Evolutionary conservation across 306 rosid genomes (phyloP), one percentile per base, ranked within the genome.

Genomic region (Lathyrus tuberosus): DNA sequence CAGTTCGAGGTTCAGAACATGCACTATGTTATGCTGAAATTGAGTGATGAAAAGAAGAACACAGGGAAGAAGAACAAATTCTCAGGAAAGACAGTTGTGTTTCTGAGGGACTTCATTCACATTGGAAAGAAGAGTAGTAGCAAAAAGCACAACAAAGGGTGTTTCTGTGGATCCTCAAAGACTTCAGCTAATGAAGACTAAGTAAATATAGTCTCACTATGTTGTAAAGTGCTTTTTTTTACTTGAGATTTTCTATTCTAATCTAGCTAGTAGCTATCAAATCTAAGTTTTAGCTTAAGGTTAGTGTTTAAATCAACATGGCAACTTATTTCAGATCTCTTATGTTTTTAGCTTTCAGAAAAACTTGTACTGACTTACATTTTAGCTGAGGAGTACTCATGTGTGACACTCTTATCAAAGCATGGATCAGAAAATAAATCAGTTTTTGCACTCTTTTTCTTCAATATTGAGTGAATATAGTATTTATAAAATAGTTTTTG

Each of bases 1-100:
- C 99, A 95, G 75, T 87, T 87, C 41, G 96, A 95, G 82, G 68
- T 95, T 76, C 95, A 95, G 80, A 95, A 84, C 81, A 86, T 95
- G 17, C 93, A 91, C 26, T 80, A 81, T 33, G 82, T 79, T 79
- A 11, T 91, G 83, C 85, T 87, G 54, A 91, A 95, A 75, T 41
- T 89, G 71, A 86, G 76, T 68, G 96, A 83, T 54, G 96, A 86
- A 46, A 82, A 82, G 71, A 87, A 77, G 56, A 80, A 38, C 67
- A 84, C 78, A 67, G 86, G 88, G 70, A 89, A 88, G 61, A 67
- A 18, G 57, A 67, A 24, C 82, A 84, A 79, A 72, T 91, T 95
- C 79, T 76, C 89, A 11, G 89, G 79, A 28, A 83, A 77, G 76
- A 87, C 97, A 0, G 87, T 91, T 56, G 72, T 89, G 28, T 81